A percentile compares a stretch with the other conserved stretches of the same genome.
Conservation (phyloP, 768 basidiomycete genomes). For the Pisolithus tinctorius region DNA sequence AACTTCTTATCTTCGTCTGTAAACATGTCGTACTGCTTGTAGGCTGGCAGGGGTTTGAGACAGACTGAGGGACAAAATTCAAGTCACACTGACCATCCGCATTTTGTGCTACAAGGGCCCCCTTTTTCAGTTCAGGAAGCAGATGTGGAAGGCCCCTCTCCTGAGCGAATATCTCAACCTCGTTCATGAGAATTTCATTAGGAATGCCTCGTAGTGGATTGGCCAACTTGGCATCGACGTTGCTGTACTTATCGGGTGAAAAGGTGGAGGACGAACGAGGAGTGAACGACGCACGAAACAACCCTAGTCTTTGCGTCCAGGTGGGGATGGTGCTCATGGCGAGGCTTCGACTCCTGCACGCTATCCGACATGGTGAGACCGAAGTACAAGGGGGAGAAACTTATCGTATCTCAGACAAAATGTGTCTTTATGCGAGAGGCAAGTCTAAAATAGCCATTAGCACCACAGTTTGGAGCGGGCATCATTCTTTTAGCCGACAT, state of each 20-base stretch:
- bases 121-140: conserved; percentile 49
- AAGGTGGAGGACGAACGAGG: not conserved
- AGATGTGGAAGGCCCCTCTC: conserved; percentile 35
- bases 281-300: conserved; percentile 11
- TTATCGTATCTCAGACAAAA: no score
- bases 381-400: no score
- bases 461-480: no score
- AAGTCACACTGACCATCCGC: conserved; percentile 42
- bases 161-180: conserved; percentile 55
- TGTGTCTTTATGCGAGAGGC: no score
- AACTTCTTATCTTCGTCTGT: conserved; percentile 36
- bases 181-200: conserved; percentile 48
- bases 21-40: conserved; percentile 35
- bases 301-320: conserved; percentile 4
- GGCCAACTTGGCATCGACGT: conserved; percentile 37
- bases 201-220: conserved; percentile 60
- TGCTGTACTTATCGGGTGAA: conserved; percentile 12
- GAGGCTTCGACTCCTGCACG: no score
- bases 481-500: no score
- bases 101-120: conserved; percentile 71
- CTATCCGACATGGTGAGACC: no score
- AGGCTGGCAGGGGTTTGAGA: conserved; percentile 26
- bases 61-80: conserved; percentile 20
- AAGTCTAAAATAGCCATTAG: no score
- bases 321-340: conserved; percentile 5